phyloP scores from a whole-genome alignment of 2,329 filamentous ascomycete species.

The Pseudogymnoascus sp. region DNA sequence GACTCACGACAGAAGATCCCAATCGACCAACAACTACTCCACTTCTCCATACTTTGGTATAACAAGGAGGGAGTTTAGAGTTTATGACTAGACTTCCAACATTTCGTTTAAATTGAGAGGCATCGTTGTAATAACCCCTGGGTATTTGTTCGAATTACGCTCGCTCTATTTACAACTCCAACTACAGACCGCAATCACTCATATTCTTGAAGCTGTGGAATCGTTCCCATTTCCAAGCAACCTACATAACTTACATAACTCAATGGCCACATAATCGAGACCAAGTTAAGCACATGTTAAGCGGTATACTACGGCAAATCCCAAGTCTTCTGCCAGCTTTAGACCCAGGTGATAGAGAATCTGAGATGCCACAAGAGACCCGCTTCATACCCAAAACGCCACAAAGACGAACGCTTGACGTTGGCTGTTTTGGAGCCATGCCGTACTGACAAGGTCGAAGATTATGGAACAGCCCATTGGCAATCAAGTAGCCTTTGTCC shows the following conservation, averaged over 20 bases:
- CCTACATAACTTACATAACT: constrained; percentile 2
- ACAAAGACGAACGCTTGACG: background rate
- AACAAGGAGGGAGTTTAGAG: background rate
- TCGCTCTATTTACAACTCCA: background rate
- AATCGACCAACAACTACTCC: background rate
- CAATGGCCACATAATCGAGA: background rate
- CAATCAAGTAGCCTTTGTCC: background rate
- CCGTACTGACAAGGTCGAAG: background rate
- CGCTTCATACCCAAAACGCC: constrained; percentile 3
- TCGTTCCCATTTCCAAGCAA: background rate
- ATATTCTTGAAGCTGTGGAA: constrained; percentile 3
- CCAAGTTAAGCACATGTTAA: background rate
- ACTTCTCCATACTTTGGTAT: background rate
- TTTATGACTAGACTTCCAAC: background rate
- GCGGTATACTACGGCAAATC: background rate
- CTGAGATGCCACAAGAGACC: background rate
- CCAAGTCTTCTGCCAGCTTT: background rate
- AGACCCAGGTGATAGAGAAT: background rate
- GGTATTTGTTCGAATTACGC: background rate
- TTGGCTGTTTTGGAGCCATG: background rate
- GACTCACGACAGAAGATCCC: background rate
- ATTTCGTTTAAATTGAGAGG: background rate
- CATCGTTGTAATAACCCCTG: background rate
- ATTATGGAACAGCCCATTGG: background rate
- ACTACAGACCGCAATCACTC: background rate